Conservation (phyloP, 768 basidiomycete genomes). For the Serendipita sp. region DNA sequence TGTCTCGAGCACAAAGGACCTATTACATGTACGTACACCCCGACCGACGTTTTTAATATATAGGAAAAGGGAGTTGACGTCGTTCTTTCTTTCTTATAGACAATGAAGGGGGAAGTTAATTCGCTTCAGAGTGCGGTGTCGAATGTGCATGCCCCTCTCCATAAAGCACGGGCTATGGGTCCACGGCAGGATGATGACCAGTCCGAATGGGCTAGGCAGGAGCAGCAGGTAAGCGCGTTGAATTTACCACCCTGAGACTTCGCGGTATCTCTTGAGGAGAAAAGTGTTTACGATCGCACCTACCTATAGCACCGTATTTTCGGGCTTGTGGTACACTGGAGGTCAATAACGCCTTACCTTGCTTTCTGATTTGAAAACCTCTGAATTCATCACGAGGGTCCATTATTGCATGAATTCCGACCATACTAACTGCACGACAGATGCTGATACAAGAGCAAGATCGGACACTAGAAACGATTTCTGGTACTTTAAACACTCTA, state of each 20-base stretch:
- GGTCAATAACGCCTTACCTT: too few relatives aligned
- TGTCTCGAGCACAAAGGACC: slow-evolving; percentile 52
- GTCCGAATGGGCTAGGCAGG: slow-evolving; percentile 66
- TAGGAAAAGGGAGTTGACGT: slow-evolving; percentile 1
- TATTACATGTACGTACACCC: slow-evolving; percentile 52
- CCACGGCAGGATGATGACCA: slow-evolving; percentile 41
- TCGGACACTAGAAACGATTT: slow-evolving; percentile 70
- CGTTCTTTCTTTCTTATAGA: slow-evolving; percentile 26
- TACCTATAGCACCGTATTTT: too few relatives aligned
- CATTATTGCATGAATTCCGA: too few relatives aligned
- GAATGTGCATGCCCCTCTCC: slow-evolving; percentile 5
- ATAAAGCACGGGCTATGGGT: slow-evolving; percentile 10
- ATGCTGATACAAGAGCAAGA: slow-evolving; percentile 84
- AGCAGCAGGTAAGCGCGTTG: slow-evolving; percentile 51
- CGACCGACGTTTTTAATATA: background rate
- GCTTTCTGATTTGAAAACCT: background rate
- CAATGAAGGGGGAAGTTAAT: slow-evolving; percentile 52
- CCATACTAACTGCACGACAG: slow-evolving; percentile 23
- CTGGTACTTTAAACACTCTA: slow-evolving; percentile 69
- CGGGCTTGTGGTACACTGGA: too few relatives aligned
- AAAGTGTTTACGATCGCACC: too few relatives aligned
- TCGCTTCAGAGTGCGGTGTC: slow-evolving; percentile 11
- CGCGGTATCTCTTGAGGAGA: too few relatives aligned
- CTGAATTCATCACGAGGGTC: too few relatives aligned
- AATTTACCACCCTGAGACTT: too few relatives aligned